A percentile compares a stretch with the other conserved stretches of the same genome.
phyloP scores from a whole-genome alignment of 2,329 filamentous ascomycete genomes.

The Colletotrichum australisinense region DNA sequence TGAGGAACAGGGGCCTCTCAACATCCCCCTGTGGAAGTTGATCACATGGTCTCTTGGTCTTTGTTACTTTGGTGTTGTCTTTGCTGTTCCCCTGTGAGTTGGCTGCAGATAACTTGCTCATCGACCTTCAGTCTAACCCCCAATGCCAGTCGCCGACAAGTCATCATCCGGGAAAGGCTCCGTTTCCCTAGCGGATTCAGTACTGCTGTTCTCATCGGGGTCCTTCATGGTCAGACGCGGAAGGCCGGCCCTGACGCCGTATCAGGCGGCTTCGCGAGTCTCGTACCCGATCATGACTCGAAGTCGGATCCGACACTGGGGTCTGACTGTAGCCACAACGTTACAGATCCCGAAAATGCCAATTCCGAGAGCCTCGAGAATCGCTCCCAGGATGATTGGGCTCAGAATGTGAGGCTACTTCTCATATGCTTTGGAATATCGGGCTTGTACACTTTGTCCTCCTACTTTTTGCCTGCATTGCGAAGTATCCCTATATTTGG shows the following conservation, averaged over 20 bases:
- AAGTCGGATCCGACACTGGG: background rate
- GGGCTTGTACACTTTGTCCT: conserved; percentile 79
- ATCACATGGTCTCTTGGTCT: conserved; percentile 92
- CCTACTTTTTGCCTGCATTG: conserved; percentile 89
- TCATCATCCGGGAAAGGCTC: conserved; percentile 91
- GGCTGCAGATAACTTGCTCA: background rate
- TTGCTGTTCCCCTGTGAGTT: conserved; percentile 84
- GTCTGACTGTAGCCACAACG: background rate
- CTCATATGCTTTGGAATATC: conserved; percentile 69
- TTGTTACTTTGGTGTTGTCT: conserved; percentile 96
- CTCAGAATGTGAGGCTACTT: conserved; percentile 64
- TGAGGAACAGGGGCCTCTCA: conserved; percentile 82
- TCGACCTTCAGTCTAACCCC: background rate
- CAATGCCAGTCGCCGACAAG: conserved; percentile 74
- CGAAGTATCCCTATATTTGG: conserved; percentile 92
- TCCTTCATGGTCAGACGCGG: conserved; percentile 76
- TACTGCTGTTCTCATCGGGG: conserved; percentile 91
- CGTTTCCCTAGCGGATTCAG: conserved; percentile 97
- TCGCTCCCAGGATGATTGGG: conserved; percentile 45
- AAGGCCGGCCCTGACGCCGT: conserved; percentile 40
- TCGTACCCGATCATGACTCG: conserved; percentile 44
- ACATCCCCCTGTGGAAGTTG: conserved; percentile 79
- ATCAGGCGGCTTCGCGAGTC: conserved; percentile 55
- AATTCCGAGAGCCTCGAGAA: conserved; percentile 20
- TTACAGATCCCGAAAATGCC: conserved; percentile 11